Conservation (phyloP, 371 early-diverging fungal species). For the Basidiobolus meristosporus region DNA sequence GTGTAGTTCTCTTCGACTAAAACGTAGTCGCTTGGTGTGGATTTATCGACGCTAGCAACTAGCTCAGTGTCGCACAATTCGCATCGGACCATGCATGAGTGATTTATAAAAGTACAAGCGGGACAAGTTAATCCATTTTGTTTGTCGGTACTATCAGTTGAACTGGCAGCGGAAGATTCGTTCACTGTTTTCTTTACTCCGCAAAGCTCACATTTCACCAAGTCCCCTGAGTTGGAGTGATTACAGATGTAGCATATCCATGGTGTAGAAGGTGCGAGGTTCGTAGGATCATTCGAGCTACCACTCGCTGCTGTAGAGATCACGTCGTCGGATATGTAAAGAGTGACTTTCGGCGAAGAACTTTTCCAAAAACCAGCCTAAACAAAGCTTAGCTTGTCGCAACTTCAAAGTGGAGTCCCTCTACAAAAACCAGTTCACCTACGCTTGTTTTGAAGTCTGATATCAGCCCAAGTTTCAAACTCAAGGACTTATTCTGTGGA, state of each 20-base stretch:
- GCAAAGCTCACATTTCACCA: slow-evolving; percentile 43
- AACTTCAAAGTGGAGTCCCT: too few relatives aligned
- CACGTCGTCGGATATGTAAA: slow-evolving; percentile 13
- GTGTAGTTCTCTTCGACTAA: slow-evolving; percentile 1
- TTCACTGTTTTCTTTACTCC: slow-evolving; percentile 21
- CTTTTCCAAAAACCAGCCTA: too few relatives aligned
- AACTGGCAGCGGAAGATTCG: slow-evolving; percentile 1
- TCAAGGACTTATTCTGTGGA: slow-evolving; percentile 30
- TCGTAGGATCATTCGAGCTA: too few relatives aligned
- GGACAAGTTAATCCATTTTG: slow-evolving; percentile 22
- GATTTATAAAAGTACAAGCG: slow-evolving; percentile 72
- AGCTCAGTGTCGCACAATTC: slow-evolving; percentile 54
- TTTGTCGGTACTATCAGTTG: slow-evolving; percentile 1
- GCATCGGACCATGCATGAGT: slow-evolving; percentile 54
- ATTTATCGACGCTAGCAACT: slow-evolving; percentile 8
- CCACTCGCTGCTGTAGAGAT: too few relatives aligned
- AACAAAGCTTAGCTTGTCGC: too few relatives aligned
- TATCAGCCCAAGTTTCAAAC: slow-evolving; percentile 26
- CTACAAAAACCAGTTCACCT: too few relatives aligned
- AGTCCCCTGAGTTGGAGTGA: slow-evolving; percentile 21
- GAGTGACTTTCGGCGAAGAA: slow-evolving; percentile 40
- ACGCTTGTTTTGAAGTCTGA: too few relatives aligned
- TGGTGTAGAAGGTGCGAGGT: too few relatives aligned
- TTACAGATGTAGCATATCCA: slow-evolving; percentile 72
- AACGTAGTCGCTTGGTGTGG: neutral